phyloP scores from a whole-genome alignment of 148 eudicot species.

The Agrostemma githago region DNA sequence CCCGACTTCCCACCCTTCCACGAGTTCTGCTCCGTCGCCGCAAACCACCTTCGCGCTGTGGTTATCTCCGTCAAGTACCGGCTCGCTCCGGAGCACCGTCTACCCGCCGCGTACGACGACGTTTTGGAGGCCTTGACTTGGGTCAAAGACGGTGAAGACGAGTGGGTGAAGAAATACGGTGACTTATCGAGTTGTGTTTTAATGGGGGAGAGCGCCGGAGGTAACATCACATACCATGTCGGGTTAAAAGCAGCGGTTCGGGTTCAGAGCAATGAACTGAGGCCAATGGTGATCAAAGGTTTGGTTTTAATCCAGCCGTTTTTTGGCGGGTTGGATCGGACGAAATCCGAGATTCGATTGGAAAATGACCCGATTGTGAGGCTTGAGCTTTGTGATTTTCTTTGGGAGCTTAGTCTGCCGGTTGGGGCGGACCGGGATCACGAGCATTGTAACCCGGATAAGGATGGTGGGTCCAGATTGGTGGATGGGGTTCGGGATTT shows the following conservation, averaged over 20 bases:
- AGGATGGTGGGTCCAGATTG: not conserved
- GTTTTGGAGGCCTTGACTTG: constrained; percentile 33
- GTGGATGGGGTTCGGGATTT: constrained; percentile 19
- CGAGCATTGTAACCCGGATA: constrained; percentile 27
- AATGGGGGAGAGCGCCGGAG: constrained; percentile 45
- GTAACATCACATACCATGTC: constrained; percentile 33
- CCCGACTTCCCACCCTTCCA: constrained; percentile 14
- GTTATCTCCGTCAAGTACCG: constrained; percentile 41
- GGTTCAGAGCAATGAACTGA: not conserved
- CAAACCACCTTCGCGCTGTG: constrained; percentile 21
- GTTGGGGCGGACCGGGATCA: constrained; percentile 39
- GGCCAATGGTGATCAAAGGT: constrained; percentile 29
- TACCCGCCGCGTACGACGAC: constrained; percentile 46
- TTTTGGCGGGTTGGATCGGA: constrained; percentile 36
- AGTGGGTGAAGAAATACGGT: constrained; percentile 31
- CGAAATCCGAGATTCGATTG: constrained; percentile 31
- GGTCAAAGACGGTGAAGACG: constrained; percentile 32
- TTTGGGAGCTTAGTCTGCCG: constrained; percentile 57
- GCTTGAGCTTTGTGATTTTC: constrained; percentile 27
- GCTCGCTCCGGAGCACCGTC: constrained; percentile 42
- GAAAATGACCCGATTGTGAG: constrained; percentile 30
- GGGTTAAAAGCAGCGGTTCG: constrained; percentile 8
- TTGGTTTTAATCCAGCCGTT: constrained; percentile 35
- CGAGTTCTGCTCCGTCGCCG: constrained; percentile 25
- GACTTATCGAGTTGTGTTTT: constrained; percentile 29